These are phyloP conservation scores for Neurospora sublineolata DNA, from an alignment of 495 filamentous ascomycete species.

Conservation along the genomic window DNA sequence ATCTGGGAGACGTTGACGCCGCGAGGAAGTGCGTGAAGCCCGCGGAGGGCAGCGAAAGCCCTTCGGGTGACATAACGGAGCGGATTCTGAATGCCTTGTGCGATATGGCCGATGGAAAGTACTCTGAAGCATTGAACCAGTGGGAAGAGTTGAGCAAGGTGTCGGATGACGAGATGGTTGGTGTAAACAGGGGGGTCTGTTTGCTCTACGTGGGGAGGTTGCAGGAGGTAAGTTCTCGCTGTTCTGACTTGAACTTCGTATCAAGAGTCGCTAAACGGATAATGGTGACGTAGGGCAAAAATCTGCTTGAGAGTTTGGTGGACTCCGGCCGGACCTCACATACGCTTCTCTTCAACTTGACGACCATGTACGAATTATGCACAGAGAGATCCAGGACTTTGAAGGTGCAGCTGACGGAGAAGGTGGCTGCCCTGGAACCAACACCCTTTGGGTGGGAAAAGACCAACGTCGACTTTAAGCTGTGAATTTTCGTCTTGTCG, in stretches of 20 bases:
- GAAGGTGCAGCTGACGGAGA: constrained; percentile 60
- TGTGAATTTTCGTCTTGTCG: constrained; percentile 31
- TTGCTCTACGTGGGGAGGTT: constrained; percentile 68
- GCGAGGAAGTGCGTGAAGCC: constrained; percentile 42
- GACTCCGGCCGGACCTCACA: constrained; percentile 52
- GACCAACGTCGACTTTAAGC: constrained; percentile 64
- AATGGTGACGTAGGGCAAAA: constrained; percentile 37
- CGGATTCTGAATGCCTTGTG: constrained; percentile 51
- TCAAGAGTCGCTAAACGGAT: constrained; percentile 5
- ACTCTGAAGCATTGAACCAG: constrained; percentile 44
- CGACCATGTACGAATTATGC: constrained; percentile 85
- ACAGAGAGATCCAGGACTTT: constrained; percentile 58
- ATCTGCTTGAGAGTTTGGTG: constrained; percentile 52
- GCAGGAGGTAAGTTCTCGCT: constrained; percentile 46
- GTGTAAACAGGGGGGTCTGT: constrained; percentile 73
- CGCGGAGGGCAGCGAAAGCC: constrained; percentile 2
- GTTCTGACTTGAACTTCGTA: not conserved
- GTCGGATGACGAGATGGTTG: constrained; percentile 46
- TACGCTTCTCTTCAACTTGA: constrained; percentile 76
- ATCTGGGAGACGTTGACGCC: constrained; percentile 62
- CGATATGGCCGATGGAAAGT: constrained; percentile 69
- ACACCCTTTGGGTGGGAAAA: constrained; percentile 51
- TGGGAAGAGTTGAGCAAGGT: constrained; percentile 48
- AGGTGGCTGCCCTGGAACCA: constrained; percentile 44
- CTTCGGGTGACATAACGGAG: constrained; percentile 12